phyloP scores from a whole-genome alignment of 306 rosid species.

The Begonia masoniana region DNA sequence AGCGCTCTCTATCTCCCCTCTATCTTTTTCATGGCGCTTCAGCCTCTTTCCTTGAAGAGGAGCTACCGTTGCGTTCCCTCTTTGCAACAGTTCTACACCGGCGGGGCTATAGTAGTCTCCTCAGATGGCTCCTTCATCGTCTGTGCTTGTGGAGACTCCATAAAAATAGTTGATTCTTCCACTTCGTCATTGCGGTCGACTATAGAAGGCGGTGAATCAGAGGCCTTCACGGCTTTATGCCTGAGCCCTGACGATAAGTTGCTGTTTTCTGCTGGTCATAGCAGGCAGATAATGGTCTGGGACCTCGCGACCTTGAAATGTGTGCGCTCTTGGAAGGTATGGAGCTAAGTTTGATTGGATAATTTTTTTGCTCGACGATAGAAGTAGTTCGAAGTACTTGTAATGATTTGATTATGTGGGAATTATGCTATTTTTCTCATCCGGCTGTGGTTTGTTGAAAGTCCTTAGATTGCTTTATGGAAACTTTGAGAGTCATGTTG shows the following conservation, averaged over 20 bases:
- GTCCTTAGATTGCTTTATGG: no score
- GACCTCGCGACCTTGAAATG: conserved; percentile 64
- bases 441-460: no score
- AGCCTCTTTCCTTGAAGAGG: conserved; percentile 15
- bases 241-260: conserved; percentile 56
- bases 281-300: conserved; percentile 81
- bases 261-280: conserved; percentile 67
- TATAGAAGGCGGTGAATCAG: conserved; percentile 65
- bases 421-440: no score
- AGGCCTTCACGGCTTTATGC: conserved; percentile 53
- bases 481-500: no score
- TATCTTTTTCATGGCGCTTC: no score
- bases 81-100: conserved; percentile 74
- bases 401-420: no score
- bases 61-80: conserved; percentile 59
- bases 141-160: conserved; percentile 63
- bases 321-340: conserved; percentile 90
- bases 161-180: conserved; percentile 63
- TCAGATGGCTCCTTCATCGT: conserved; percentile 71
- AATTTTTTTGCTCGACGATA: no score
- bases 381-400: no score
- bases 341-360: background rate
- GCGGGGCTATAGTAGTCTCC: conserved; percentile 69
- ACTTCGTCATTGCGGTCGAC: conserved; percentile 52
- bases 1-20: no score